phyloP scores from a whole-genome alignment of 2,329 filamentous ascomycete species.

The Arthrobotrys musiformis region DNA sequence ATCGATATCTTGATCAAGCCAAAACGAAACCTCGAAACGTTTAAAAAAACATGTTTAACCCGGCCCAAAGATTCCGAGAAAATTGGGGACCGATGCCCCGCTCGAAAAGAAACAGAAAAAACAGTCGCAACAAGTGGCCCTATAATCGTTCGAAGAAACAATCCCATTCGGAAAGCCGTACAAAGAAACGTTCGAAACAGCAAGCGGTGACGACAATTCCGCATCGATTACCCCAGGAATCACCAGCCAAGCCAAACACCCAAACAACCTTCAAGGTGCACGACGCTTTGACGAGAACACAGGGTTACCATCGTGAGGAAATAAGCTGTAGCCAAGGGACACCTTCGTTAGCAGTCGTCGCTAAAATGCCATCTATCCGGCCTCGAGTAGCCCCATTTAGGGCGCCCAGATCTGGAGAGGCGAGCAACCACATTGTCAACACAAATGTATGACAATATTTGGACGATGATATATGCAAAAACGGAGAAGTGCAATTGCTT shows the following conservation, averaged over 20 bases:
- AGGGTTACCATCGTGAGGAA: background rate
- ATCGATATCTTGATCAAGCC: no score
- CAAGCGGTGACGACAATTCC: slow-evolving; percentile 3
- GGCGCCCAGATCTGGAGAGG: background rate
- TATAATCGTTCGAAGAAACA: background rate
- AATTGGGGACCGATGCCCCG: background rate
- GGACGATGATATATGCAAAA: background rate
- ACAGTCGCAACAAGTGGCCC: background rate
- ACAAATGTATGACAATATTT: background rate
- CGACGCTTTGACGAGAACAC: background rate
- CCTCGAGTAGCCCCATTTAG: slow-evolving; percentile 12
- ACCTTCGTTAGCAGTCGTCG: slow-evolving; percentile 3
- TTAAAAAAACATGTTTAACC: no score
- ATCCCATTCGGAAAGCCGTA: background rate
- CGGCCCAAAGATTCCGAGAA: background rate
- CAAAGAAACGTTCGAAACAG: slow-evolving; percentile 6
- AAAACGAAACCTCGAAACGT: no score
- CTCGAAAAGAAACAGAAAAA: background rate
- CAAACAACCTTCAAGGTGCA: background rate
- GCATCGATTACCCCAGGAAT: slow-evolving; percentile 1
- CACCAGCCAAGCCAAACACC: slow-evolving; percentile 8
- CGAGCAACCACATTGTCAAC: background rate
- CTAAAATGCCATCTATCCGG: background rate
- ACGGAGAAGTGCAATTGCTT: background rate
- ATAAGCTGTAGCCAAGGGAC: slow-evolving; percentile 14